Evolutionary conservation across 805 yeast genomes (phyloP).

Genomic region (Candida golubevii): DNA sequence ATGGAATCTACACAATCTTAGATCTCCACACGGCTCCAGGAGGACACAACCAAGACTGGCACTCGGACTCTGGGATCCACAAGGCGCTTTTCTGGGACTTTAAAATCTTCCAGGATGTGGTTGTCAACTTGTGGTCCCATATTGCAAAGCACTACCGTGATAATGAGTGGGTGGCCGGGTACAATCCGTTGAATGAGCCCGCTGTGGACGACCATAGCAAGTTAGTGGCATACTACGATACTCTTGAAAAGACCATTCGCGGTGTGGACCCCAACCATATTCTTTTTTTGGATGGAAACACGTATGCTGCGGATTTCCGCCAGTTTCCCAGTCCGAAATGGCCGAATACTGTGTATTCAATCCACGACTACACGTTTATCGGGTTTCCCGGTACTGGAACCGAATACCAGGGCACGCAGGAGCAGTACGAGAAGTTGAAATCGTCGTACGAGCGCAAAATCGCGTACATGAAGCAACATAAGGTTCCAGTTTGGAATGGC

Average conservation of each 20-base stretch:
- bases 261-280: constrained; percentile 46
- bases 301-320: constrained; percentile 48
- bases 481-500: constrained; percentile 53
- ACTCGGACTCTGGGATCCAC: constrained; percentile 44
- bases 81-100: constrained; percentile 48
- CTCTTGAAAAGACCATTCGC: constrained; percentile 38
- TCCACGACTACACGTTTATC: constrained; percentile 43
- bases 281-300: constrained; percentile 47
- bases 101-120: constrained; percentile 44
- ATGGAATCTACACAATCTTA: constrained; percentile 46
- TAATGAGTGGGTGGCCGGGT: constrained; percentile 51
- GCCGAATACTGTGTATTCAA: constrained; percentile 46
- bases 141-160: constrained; percentile 44
- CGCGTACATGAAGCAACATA: constrained; percentile 35
- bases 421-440: constrained; percentile 32
- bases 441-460: constrained; percentile 41
- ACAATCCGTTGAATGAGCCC: constrained; percentile 52
- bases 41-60: constrained; percentile 56
- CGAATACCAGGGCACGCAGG: constrained; percentile 32
- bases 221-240: constrained; percentile 35
- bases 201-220: constrained; percentile 41
- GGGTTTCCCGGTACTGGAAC: constrained; percentile 43
- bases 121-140: constrained; percentile 42
- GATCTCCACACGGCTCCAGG: constrained; percentile 51
- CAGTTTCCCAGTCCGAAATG: constrained; percentile 38